A percentile compares a stretch with the other conserved stretches of the same genome.
Conservation (phyloP, 2,329 filamentous ascomycete genomes). For the Fusarium agapanthi region DNA sequence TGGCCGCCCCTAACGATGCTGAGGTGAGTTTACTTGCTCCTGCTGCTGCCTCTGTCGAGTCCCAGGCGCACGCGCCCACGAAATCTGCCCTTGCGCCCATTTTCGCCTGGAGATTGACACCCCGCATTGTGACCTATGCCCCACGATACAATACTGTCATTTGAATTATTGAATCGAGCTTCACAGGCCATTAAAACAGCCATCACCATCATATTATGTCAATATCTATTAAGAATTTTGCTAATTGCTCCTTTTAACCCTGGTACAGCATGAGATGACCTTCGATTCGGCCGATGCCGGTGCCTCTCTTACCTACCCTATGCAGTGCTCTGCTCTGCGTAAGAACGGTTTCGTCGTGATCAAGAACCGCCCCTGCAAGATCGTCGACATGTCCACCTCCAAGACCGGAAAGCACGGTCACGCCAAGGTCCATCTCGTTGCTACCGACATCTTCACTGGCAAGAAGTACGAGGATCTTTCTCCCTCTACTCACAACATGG, state of each 20-base stretch:
- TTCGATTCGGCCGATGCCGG: constrained; percentile 97
- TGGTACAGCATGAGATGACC: constrained; percentile 68
- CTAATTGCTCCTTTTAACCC: constrained; percentile 34
- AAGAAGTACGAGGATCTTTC: constrained; percentile 99
- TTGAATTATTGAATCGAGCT: constrained; percentile 22
- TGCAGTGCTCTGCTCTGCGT: constrained; percentile 99
- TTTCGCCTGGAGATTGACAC: constrained; percentile 51
- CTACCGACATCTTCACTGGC: constrained; percentile 98
- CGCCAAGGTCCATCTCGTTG: constrained; percentile 99
- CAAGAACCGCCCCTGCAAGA: constrained; percentile 99
- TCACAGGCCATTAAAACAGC: constrained; percentile 14
- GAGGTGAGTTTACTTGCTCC: constrained; percentile 56
- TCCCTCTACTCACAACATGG: constrained; percentile 98
- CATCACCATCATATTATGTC: constrained; percentile 1
- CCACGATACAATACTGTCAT: constrained; percentile 44
- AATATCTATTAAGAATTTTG: constrained; percentile 12
- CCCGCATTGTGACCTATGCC: constrained; percentile 57
- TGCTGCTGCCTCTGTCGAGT: constrained; percentile 1
- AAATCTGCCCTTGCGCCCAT: constrained; percentile 42
- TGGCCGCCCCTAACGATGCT: constrained; percentile 55
- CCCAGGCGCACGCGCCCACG: constrained; percentile 37
- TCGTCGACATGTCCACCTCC: constrained; percentile 99
- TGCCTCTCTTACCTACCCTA: constrained; percentile 91
- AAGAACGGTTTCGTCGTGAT: constrained; percentile 99
- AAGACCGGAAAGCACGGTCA: constrained; percentile 99